Percentiles rank a stretch among this genome's conserved stretches.
phyloP scores from a whole-genome alignment of 768 basidiomycete genomes.

The Mrakia gelida region DNA sequence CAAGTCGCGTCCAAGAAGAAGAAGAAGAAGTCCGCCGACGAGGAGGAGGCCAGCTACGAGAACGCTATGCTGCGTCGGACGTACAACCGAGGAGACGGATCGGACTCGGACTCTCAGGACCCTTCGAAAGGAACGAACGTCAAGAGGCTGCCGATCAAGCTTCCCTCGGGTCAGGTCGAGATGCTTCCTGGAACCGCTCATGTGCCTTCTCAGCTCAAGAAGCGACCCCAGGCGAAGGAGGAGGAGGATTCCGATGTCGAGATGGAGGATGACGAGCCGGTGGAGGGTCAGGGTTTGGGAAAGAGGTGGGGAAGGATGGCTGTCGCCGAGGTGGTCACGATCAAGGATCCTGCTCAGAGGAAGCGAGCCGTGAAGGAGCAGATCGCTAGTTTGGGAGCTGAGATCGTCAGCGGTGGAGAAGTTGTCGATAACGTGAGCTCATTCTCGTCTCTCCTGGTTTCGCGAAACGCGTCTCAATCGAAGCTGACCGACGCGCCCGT shows the following conservation, averaged over 20 bases:
- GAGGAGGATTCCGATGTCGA: constrained; percentile 30
- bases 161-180: constrained; percentile 71
- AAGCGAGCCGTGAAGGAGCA: constrained; percentile 84
- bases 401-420: constrained; percentile 90
- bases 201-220: constrained; percentile 19
- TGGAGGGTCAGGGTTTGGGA: constrained; percentile 63
- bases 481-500: background rate
- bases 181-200: constrained; percentile 41
- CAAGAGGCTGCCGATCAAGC: constrained; percentile 70
- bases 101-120: constrained; percentile 20
- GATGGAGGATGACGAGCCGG: constrained; percentile 28
- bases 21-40: constrained; percentile 22
- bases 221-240: constrained; percentile 32
- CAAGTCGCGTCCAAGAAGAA: constrained; percentile 27
- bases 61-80: constrained; percentile 18
- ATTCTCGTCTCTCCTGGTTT: constrained; percentile 5
- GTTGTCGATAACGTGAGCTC: constrained; percentile 65
- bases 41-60: constrained; percentile 24
- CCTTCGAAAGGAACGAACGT: constrained; percentile 35
- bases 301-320: constrained; percentile 60
- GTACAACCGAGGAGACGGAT: constrained; percentile 9
- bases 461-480: background rate
- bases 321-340: constrained; percentile 65
- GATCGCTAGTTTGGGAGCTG: constrained; percentile 87
- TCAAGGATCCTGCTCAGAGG: constrained; percentile 60